Evolutionary conservation across 441 rosid genomes (phyloP), one percentile per base, ranked within the genome.

Genomic region (Jatropha multifida): DNA sequence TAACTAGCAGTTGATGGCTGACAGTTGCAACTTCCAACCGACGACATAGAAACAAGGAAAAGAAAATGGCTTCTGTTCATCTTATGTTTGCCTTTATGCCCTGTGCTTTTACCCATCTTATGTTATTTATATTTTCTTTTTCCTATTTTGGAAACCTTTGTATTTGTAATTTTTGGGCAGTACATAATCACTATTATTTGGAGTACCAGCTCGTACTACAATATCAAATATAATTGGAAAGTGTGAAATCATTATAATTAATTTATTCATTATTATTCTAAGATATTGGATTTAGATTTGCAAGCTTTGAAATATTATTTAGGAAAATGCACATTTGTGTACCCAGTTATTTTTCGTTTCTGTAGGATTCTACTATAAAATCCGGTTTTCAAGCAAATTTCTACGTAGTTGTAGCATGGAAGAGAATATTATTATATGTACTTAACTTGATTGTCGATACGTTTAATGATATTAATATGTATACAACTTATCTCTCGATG

Each of bases 1-100:
- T 54, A 15, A 8, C 37, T 4, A 70, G 37, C 58, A 27, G 56
- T 68, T 76, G 81, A 26, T 78, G 67, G 70, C 74, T 55, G 76
- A 77, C 65, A n/a, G 82, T 46, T 83, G 79, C 84, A 74, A 78
- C 82, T 41, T 38, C 82, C 86, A 52, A 76, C 78, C 49, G 66
- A 61, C 71, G 55, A 70, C 55, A 62, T 15, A 20, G 48, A 66
- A 65, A 68, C 44, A 78, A 48, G 54, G 71, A 80, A 52, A 5
- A 38, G 52, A 0, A 59, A 8, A 46, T 23, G 48, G 15, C 54
- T 51, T 68, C 8, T 26, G 5, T 73, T 78, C 49, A 52, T 14
- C n/a, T 17, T 52, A 17, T 52, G 58, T 52, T 52, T 52, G 58
- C 51, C 51, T 48, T 48, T 48, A 48, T 32, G 32, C 15, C 10